Evolutionary conservation across 441 rosid genomes (phyloP).

Genomic region (Breynia disticha): DNA sequence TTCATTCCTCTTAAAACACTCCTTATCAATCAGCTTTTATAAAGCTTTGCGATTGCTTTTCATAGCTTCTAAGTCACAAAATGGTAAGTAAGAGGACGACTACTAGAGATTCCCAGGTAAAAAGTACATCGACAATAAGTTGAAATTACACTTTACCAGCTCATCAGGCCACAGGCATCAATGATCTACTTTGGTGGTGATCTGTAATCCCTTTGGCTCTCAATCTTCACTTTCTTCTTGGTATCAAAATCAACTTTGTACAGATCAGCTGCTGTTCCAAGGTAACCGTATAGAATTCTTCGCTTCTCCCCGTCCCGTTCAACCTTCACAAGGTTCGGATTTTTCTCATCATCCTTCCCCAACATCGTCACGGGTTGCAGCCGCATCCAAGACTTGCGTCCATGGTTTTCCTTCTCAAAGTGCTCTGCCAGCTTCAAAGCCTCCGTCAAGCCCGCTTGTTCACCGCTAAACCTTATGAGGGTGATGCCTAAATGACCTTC

Average conservation of each 20-base stretch:
- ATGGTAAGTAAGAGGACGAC: neutral
- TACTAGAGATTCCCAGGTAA: neutral
- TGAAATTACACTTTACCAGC: neutral
- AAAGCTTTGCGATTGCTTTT: neutral
- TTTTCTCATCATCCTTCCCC: conserved; percentile 72
- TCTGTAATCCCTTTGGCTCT: conserved; percentile 53
- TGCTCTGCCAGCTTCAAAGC: conserved; percentile 63
- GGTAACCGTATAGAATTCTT: conserved; percentile 77
- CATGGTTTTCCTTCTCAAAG: conserved; percentile 73
- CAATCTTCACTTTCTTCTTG: conserved; percentile 62
- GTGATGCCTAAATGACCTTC: conserved; percentile 92
- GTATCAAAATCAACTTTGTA: conserved; percentile 74
- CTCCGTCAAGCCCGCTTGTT: conserved; percentile 63
- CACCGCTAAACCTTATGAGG: conserved; percentile 57
- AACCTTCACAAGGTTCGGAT: conserved; percentile 58
- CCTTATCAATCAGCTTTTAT: neutral
- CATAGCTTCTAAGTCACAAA: neutral
- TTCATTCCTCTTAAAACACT: too few species aligned
- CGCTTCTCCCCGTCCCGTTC: conserved; percentile 69
- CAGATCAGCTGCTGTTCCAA: conserved; percentile 72
- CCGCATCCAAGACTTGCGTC: conserved; percentile 70
- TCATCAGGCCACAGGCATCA: neutral
- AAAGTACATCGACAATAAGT: too few species aligned
- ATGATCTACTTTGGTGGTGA: neutral
- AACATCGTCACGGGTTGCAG: conserved; percentile 38